Evolutionary conservation across 257 asterid genomes (phyloP).

Genomic region (Paraleonurus japonicus): DNA sequence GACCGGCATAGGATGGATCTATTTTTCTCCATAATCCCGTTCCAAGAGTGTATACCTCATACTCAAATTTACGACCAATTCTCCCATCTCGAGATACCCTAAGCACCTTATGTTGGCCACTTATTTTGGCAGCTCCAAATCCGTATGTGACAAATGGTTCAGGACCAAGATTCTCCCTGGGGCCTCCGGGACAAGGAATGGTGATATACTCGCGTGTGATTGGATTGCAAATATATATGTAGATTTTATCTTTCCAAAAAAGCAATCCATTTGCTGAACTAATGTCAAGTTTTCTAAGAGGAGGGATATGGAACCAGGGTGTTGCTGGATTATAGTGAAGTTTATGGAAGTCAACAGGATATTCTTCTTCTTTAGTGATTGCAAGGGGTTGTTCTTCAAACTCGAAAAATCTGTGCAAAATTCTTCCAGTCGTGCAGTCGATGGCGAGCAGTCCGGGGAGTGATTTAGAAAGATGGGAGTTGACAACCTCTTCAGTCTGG

Average conservation of each 20-base stretch:
- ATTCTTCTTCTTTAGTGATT: too few relatives aligned
- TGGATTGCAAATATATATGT: background rate
- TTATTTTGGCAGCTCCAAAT: slow-evolving; percentile 1
- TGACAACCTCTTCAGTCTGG: too few relatives aligned
- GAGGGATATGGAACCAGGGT: background rate
- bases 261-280: background rate
- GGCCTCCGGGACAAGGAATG: background rate
- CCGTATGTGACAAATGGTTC: background rate
- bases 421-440: background rate
- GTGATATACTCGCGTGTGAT: background rate
- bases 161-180: too few relatives aligned
- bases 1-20: background rate
- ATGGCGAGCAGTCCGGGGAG: background rate
- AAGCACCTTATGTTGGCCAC: background rate
- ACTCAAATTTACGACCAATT: background rate
- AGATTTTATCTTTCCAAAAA: background rate
- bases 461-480: too few relatives aligned
- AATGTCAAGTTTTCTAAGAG: background rate
- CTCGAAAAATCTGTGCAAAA: background rate
- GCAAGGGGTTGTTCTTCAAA: background rate
- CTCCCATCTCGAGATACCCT: background rate
- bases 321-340: background rate
- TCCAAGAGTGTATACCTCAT: background rate
- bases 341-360: background rate
- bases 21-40: background rate